Base-by-base conservation (phyloP, 768 basidiomycete species). In the Phylloporus sp. region DNA sequence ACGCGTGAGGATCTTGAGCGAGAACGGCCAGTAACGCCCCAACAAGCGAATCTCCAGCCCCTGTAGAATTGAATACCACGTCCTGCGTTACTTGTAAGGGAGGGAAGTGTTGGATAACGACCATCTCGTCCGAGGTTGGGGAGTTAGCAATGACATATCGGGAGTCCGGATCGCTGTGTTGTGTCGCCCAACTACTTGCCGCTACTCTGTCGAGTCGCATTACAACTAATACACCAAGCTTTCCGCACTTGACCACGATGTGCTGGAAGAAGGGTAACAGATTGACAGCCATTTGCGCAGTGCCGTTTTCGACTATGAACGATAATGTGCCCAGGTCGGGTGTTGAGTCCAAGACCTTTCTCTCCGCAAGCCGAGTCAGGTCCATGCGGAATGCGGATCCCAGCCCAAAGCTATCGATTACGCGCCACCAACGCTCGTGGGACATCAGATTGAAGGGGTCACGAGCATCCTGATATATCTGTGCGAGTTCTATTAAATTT, bases 21-120 rank as follows among this genome's bases (percentile, higher is more conserved):
- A 93, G 68, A 9, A 74, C 72, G 6, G 91, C 86, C n/a, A 95
- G 68, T 27, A 97, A 62, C 2, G 86, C 81, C 6, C 94, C 95
- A 2, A 90, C 93, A 23, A 97, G 79, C 4, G 90, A 86, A 70
- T 97, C 95, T 0, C 95, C 95, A 1, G 91, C 94, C 2, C 95
- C 95, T 0, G 95, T 97, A 9, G 91, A 90, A 58, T 86, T 94
- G 20, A 85, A 70, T 10, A 74, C 59, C 23, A 65, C 60, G 15
- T 66, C 63, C 4, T 53, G 61, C 10, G 79, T 69, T 15, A 73
- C 55, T 1, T 68, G 63, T 16, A 78, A 58, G 8, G 90, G 76
- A 11, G 89, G 81, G 65, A 87, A 92, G 64, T 94, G 88, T 36
- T 84, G 82, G 27, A 95, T 42, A 6, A 89, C 76, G 8, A 91